These are phyloP conservation scores for Verticillium tricorpus DNA, from an alignment of 2,329 filamentous ascomycete species.

Conservation along the genomic window DNA sequence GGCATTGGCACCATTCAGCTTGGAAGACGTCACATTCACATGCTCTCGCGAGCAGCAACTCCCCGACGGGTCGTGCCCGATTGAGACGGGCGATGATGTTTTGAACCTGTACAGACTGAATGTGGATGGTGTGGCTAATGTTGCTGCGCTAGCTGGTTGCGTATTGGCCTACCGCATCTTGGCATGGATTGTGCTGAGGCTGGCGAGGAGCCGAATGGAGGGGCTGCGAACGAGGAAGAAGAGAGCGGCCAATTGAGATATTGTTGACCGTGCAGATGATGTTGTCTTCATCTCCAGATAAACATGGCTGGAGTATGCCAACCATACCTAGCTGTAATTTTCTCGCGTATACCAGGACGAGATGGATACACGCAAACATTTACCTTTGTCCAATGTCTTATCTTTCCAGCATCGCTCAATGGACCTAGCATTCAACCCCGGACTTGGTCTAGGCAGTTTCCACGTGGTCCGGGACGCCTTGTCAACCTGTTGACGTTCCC, in stretches of 20 bases:
- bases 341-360: too few species aligned
- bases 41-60: slow-evolving; percentile 58
- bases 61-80: slow-evolving; percentile 56
- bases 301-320: too few species aligned
- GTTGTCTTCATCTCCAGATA: background rate
- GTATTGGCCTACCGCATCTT: slow-evolving; percentile 62
- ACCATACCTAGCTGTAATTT: too few species aligned
- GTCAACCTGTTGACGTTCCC: background rate
- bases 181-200: slow-evolving; percentile 54
- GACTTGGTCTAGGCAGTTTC: background rate
- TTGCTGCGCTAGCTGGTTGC: slow-evolving; percentile 59
- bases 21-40: slow-evolving; percentile 57
- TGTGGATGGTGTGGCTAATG: slow-evolving; percentile 54
- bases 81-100: slow-evolving; percentile 63
- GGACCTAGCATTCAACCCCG: background rate
- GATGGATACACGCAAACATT: background rate
- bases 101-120: slow-evolving; percentile 64
- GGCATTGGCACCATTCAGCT: slow-evolving; percentile 61
- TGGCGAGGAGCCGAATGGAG: slow-evolving; percentile 37
- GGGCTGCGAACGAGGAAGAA: slow-evolving; percentile 34
- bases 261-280: background rate
- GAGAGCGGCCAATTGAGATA: background rate
- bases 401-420: too few species aligned
- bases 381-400: too few species aligned
- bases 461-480: background rate